Conservation (phyloP, 2,329 filamentous ascomycete genomes). For the Rugonectria rugulosa region DNA sequence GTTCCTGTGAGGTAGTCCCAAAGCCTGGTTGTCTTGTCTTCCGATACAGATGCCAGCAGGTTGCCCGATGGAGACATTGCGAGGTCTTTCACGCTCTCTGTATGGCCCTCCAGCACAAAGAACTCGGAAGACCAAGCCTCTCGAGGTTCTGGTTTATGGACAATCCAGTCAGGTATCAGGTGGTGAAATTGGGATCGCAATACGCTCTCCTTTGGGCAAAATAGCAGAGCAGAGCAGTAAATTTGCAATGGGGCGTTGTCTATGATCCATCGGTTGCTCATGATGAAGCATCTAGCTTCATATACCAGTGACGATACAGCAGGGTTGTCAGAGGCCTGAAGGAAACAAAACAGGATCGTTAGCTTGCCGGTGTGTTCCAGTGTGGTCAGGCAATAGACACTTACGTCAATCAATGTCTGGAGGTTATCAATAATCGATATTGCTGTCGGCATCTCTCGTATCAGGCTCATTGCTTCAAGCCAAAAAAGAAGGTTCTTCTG, state of each 20-base stretch:
- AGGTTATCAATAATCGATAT: background rate
- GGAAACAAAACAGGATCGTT: no score
- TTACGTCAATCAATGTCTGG: background rate
- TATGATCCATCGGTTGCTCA: conserved; percentile 1
- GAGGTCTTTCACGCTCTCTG: background rate
- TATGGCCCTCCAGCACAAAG: background rate
- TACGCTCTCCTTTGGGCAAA: conserved; percentile 5
- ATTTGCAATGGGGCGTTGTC: conserved; percentile 14
- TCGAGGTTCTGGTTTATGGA: background rate
- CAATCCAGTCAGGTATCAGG: conserved; percentile 10
- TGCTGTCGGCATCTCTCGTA: background rate
- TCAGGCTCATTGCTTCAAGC: background rate
- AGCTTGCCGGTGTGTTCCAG: no score
- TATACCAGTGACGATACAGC: background rate
- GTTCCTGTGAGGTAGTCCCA: background rate
- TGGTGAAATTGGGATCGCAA: background rate
- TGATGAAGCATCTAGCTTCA: conserved; percentile 1
- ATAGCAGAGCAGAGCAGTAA: conserved; percentile 5
- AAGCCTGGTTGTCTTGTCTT: background rate
- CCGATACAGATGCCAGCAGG: background rate
- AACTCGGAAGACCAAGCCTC: conserved; percentile 4
- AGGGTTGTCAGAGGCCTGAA: no score
- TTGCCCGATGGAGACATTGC: background rate
- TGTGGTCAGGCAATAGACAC: no score
- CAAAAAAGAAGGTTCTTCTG: background rate